Conservation (phyloP, 495 filamentous ascomycete genomes). For the Trichoderma parareesei region DNA sequence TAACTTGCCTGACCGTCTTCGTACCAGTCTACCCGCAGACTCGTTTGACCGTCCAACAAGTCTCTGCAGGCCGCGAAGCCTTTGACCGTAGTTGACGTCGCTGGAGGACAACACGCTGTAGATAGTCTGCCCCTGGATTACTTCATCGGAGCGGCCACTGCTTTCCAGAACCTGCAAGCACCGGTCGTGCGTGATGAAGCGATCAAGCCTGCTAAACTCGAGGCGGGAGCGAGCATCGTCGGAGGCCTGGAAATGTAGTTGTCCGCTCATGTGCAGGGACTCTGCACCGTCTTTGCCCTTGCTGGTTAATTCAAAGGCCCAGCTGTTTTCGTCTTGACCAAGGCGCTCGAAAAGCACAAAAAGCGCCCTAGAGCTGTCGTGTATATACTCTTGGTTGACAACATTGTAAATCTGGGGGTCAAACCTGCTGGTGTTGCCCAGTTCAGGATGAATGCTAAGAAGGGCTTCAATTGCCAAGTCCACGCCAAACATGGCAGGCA, state of each 20-base stretch:
- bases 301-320: too few relatives aligned
- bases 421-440: background rate
- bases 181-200: background rate
- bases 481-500: constrained; percentile 36
- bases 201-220: constrained; percentile 4
- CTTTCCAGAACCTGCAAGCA: constrained; percentile 28
- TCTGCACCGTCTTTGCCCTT: too few relatives aligned
- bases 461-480: constrained; percentile 24
- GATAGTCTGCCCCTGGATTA: constrained; percentile 6
- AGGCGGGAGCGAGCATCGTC: background rate
- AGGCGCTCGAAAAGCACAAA: too few relatives aligned
- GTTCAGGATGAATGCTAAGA: background rate
- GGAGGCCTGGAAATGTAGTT: background rate
- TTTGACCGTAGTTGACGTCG: constrained; percentile 17
- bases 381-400: background rate
- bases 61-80: constrained; percentile 35
- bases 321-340: too few relatives aligned
- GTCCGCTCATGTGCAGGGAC: background rate
- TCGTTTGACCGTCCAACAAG: constrained; percentile 29
- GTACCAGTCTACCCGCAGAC: constrained; percentile 34
- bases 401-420: background rate
- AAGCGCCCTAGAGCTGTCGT: background rate
- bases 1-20: constrained; percentile 17
- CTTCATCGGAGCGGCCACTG: constrained; percentile 20
- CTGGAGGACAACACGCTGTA: constrained; percentile 17